These are phyloP conservation scores for Euphorbia tirucalli DNA, from an alignment of 345 rosid species.

Conservation along the genomic window DNA sequence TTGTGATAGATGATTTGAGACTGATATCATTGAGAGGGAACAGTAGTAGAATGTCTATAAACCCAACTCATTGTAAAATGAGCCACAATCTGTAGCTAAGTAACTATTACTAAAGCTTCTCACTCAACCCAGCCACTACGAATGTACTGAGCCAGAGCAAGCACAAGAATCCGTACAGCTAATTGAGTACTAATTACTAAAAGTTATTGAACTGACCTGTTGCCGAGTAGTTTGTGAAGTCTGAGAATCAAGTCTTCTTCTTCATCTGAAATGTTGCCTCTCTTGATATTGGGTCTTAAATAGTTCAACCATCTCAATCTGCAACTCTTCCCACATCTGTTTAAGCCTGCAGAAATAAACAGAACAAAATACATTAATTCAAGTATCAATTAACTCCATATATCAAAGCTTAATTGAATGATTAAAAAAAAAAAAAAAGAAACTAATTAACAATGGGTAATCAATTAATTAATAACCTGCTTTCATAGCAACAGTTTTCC, in stretches of 20 bases:
- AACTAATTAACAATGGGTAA: background rate
- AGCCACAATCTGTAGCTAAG: too few relatives aligned
- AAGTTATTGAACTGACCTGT: too few relatives aligned
- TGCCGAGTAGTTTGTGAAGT: constrained; percentile 57
- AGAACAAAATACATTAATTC: background rate
- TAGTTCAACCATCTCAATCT: constrained; percentile 66
- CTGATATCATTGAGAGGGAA: too few relatives aligned
- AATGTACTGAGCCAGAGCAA: too few relatives aligned
- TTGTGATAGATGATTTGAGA: too few relatives aligned
- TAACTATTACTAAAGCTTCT: too few relatives aligned
- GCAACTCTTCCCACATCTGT: constrained; percentile 62
- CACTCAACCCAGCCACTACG: too few relatives aligned
- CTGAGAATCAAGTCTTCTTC: constrained; percentile 60
- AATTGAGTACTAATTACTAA: too few relatives aligned
- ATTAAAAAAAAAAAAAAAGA: background rate
- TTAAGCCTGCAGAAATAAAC: constrained; percentile 41
- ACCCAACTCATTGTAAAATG: too few relatives aligned
- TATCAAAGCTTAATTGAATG: background rate
- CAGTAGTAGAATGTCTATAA: too few relatives aligned
- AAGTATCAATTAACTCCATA: too few relatives aligned
- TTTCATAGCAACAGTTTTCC: constrained; percentile 49
- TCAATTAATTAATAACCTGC: constrained; percentile 35
- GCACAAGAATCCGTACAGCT: too few relatives aligned
- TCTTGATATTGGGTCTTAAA: constrained; percentile 57
- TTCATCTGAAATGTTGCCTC: constrained; percentile 60